Base-by-base conservation (phyloP, 164 flowering plant genomes). In the Magnolia officinalis region DNA sequence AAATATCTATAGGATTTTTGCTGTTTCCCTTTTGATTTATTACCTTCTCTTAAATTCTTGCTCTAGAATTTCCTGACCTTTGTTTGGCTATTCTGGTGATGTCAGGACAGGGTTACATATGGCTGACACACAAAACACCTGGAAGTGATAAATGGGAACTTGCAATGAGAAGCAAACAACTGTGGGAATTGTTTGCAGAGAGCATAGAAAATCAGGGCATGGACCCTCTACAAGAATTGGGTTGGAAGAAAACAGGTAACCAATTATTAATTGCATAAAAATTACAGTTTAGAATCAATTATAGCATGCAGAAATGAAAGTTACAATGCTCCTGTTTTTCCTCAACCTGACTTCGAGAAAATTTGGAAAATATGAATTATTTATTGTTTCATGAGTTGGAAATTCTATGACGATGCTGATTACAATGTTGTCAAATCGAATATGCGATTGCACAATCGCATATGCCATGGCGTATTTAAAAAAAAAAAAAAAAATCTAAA, bases 101-200 rank as follows among this genome's bases (percentile, higher is more conserved):
- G 76, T 19, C 75, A 92, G 99, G 98, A 51, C 99, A 96, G 85
- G 99, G 99, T 50, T 94, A 91, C 73, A 78, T 96, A 78, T 96
- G 99, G 99, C 88, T 90, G 94, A 81, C 75, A 13, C 90, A 90
- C 82, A 91, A 90, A 82, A 80, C 82, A 55, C 97, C 97, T 49
- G 95, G 86, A 45, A 88, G 85, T 78, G 94, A 84, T 1, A 81
- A 55, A 71, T 96, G 98, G 98, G 95, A 91, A 55, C 88, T 96
- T 59, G 80, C 88, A 52, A 74, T 81, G 84, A 87, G 98, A 85
- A 92, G 99, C 83, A 91, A 89, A 55, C 67, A 76, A 31, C 67
- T 93, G 67, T 96, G 99, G 98, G 85, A 86, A 75, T 75, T 16
- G 65, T 75, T 96, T 64, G 95, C 90, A 0, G 84, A 83, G 45